Evolutionary conservation across 345 rosid genomes (phyloP).

Genomic region (Lagerstroemia speciosa): DNA sequence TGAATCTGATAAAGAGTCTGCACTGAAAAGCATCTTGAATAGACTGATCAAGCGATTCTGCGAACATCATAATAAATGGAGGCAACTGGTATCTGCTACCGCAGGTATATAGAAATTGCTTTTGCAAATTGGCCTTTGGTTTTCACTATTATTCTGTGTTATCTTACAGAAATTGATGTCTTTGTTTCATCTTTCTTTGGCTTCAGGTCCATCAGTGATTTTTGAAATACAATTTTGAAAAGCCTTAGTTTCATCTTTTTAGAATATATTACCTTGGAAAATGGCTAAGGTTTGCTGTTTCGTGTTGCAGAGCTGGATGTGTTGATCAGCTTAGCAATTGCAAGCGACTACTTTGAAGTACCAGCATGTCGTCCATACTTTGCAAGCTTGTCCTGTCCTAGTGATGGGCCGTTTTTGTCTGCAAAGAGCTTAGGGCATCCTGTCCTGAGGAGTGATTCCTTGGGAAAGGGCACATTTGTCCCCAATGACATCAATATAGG

Average conservation of each 20-base stretch:
- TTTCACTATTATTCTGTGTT: not conserved
- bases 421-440: conserved; percentile 87
- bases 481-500: conserved; percentile 76
- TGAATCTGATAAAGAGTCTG: conserved; percentile 68
- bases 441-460: conserved; percentile 75
- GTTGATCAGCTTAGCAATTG: conserved; percentile 74
- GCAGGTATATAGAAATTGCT: conserved; percentile 43
- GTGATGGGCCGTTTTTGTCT: conserved; percentile 47
- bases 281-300: conserved; percentile 16
- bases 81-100: conserved; percentile 58
- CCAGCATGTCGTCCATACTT: conserved; percentile 64
- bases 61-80: conserved; percentile 72
- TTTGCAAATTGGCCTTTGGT: not conserved
- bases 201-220: not conserved
- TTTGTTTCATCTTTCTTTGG: not conserved
- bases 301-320: conserved; percentile 78
- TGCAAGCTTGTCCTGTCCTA: conserved; percentile 30
- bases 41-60: conserved; percentile 68
- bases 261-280: not conserved
- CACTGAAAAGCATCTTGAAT: conserved; percentile 70
- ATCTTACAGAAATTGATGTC: not conserved
- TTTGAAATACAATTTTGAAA: not conserved
- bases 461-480: conserved; percentile 83
- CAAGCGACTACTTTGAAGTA: conserved; percentile 84
- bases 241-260: not conserved